Base-by-base conservation (phyloP, 139 green algal genomes). In the Haematococcus sp. region DNA sequence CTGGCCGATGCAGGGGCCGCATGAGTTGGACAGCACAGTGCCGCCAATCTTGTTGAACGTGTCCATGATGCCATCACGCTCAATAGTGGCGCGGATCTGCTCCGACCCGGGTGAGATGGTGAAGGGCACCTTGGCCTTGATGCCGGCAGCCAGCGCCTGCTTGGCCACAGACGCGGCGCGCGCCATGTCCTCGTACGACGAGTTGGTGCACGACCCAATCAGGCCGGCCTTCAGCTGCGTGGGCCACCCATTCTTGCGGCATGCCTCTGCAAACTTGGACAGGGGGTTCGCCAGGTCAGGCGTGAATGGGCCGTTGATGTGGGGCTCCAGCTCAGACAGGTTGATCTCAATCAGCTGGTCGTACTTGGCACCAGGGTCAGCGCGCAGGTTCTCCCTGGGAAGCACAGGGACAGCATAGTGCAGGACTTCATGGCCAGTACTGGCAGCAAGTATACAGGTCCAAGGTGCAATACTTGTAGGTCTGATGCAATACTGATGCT, bases 271-370 rank as follows among this genome's bases (percentile, higher is more conserved):
- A 51, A 72, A 58, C 66, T 72, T 72, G 75, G 81, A 91, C 66
- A 98, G 80, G 13, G 87, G 84, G 81, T 92, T 85, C 9, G 93
- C 93, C 32, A 97, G 88, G 71, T 98, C 93, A 35, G 93, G 93
- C 22, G 93, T 97, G 88, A 98, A 98, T 63, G 93, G 93, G 20
- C 93, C 93, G 80, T 98, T 98, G 72, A 98, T 80, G 78, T 98
- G 92, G 34, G 91, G 93, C 93, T 98, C 92, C 77, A 98, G 89
- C 82, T 92, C 86, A 27, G 43, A 78, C 46, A 98, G 82, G 90
- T 98, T 91, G 79, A 98, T 91, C 86, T 98, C 94, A 73, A 98
- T 97, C 30, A 95, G n/a, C 82, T 95, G 87, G 84, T 98, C 93
- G 77, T 98, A 98, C 73, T 88, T 64, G 43, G 84, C 85, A 32